Evolutionary conservation across 176 grass and related monocot genomes (phyloP), one percentile per base, ranked within the genome.

Genomic region (Typha latifolia): DNA sequence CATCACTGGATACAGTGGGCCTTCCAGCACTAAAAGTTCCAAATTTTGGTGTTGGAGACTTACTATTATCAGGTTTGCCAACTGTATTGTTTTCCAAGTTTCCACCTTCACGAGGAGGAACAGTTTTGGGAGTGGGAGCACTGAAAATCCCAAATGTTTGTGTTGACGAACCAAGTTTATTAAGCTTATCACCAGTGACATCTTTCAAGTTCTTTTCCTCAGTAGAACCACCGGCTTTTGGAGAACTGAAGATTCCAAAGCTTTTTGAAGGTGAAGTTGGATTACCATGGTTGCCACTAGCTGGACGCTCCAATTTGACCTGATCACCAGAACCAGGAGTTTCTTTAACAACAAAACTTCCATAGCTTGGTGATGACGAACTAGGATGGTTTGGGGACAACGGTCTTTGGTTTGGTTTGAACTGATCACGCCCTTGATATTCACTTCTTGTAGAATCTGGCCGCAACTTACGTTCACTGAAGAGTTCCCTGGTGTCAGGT

Each of bases 241-340:
- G n/a, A 62, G 16, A 48, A 52, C 57, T 80, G 22, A 87, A 87
- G 15, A 83, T 48, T 48, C 85, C 69, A 53, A 76, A 66, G 65
- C 72, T 70, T 77, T 69, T 69, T 22, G 57, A 51, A 48, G 49
- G 4, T 4, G 12, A 48, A 70, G 53, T 66, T 61, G 81, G 26
- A 61, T 73, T 53, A 61, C 50, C 64, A 67, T 48, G 19, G 62
- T 53, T 12, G 27, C 61, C 68, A 43, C 63, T 32, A 24, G 21
- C 15, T 76, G 14, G 15, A 34, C 1, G 15, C 16, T 18, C 63
- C n/a, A 37, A 18, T 11, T 43, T 47, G 63, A 9, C 16, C 9
- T 59, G 53, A 16, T 19, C 53, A 11, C n/a, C 18, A 19, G 53
- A 59, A 59, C 3, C 16, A 51, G 14, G 49, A 51, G 37, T 43